phyloP scores from a whole-genome alignment of 352 stramenopile species.

The Pythium vanterpoolii region DNA sequence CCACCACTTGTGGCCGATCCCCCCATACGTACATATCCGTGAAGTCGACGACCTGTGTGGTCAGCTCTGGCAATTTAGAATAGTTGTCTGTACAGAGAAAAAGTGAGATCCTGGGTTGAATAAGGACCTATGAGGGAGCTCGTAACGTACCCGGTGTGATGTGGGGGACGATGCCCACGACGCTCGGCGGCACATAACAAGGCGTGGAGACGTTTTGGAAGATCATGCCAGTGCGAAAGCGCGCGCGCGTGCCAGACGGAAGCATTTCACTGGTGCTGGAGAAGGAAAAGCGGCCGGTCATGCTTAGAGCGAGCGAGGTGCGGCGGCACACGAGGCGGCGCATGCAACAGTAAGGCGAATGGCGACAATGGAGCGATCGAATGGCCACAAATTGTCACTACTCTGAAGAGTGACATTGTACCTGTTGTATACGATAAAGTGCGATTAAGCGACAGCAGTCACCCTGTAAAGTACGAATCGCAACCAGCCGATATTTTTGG shows the following conservation, averaged over 20 bases:
- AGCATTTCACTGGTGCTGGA: constrained; percentile 30
- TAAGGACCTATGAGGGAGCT: too few relatives aligned
- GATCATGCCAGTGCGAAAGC: constrained; percentile 37
- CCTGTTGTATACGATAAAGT: neutral
- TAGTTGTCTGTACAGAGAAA: constrained; percentile 48
- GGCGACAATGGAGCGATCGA: neutral
- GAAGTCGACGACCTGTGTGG: constrained; percentile 61
- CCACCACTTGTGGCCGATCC: neutral
- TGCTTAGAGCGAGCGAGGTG: neutral
- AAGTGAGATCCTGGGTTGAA: neutral
- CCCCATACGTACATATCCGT: constrained; percentile 52
- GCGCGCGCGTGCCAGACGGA: constrained; percentile 11
- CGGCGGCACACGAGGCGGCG: constrained; percentile 7
- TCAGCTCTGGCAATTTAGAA: constrained; percentile 52
- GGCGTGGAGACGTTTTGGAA: constrained; percentile 42
- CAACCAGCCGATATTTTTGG: constrained; percentile 18
- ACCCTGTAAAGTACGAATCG: constrained; percentile 5
- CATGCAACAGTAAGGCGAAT: constrained; percentile 15
- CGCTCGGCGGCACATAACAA: constrained; percentile 67
- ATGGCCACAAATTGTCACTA: neutral
- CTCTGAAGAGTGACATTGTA: neutral
- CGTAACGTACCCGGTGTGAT: constrained; percentile 49
- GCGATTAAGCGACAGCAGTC: neutral
- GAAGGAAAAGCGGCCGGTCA: constrained; percentile 17
- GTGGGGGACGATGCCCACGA: constrained; percentile 66